These are phyloP conservation scores for Eremochloa ophiuroides DNA, from an alignment of 176 grass and related monocot species.

Conservation along the genomic window DNA sequence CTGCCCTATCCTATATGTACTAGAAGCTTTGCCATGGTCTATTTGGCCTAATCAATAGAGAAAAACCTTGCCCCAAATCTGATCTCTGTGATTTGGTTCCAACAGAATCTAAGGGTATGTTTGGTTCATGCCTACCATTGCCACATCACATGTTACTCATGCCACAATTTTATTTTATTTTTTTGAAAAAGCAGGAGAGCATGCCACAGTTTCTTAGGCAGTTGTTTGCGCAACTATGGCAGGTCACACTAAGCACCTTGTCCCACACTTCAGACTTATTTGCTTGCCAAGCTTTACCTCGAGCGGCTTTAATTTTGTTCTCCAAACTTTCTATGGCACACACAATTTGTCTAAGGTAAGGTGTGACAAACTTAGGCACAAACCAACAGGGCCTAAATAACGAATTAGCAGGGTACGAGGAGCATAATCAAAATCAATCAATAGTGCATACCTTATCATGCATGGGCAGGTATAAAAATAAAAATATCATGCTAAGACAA, in stretches of 20 bases:
- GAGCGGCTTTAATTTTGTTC: neutral
- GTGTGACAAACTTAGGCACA: neutral
- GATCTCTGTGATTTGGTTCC: too few species aligned
- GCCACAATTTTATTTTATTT: neutral
- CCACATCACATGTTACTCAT: neutral
- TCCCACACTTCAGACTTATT: neutral
- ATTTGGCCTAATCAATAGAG: too few species aligned
- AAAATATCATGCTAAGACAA: neutral
- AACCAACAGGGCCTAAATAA: neutral
- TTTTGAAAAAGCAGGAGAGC: too few species aligned
- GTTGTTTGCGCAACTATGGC: neutral
- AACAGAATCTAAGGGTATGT: neutral
- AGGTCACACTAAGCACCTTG: neutral
- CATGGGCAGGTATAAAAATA: neutral
- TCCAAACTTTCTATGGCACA: neutral
- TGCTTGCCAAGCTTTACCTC: neutral
- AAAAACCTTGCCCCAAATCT: too few species aligned
- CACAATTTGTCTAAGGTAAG: neutral
- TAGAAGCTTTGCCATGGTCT: too few species aligned
- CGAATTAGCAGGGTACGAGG: neutral
- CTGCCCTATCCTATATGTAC: too few species aligned
- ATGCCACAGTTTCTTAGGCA: neutral
- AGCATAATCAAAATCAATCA: slow-evolving; percentile 7
- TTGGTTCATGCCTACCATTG: neutral
- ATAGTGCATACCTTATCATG: neutral